Conservation (phyloP, 495 filamentous ascomycete genomes). For the Aspergillus panamensis region DNA sequence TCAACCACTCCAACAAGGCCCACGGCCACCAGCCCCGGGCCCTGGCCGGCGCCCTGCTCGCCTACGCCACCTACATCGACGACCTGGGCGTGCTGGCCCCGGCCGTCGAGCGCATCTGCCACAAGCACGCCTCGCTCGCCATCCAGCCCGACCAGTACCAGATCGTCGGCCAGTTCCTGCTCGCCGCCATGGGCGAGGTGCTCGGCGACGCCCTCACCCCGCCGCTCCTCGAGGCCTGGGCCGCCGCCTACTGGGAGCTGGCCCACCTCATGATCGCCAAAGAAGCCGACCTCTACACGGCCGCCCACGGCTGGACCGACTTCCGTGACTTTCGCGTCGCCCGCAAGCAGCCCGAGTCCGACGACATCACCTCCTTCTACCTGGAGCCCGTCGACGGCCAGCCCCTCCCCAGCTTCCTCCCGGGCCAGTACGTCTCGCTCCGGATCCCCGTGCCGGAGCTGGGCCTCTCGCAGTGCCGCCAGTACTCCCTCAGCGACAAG, state of each 20-base stretch:
- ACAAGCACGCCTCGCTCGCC: slow-evolving; percentile 71
- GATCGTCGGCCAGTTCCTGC: slow-evolving; percentile 63
- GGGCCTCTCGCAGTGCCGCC: slow-evolving; percentile 58
- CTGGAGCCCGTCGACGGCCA: slow-evolving; percentile 61
- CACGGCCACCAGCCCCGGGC: slow-evolving; percentile 63
- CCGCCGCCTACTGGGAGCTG: slow-evolving; percentile 64
- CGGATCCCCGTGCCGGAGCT: slow-evolving; percentile 55
- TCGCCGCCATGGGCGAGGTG: slow-evolving; percentile 64
- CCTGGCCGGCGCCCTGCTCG: slow-evolving; percentile 62
- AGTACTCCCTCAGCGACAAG: slow-evolving; percentile 68
- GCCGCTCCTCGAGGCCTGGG: slow-evolving; percentile 67
- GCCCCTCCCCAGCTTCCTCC: slow-evolving; percentile 56
- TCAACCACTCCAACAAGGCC: slow-evolving; percentile 63
- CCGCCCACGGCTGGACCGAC: slow-evolving; percentile 54
- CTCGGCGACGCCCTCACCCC: slow-evolving; percentile 64
- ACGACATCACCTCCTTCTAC: slow-evolving; percentile 69
- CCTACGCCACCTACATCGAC: slow-evolving; percentile 70
- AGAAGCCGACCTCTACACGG: slow-evolving; percentile 58
- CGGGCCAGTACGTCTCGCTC: slow-evolving; percentile 69
- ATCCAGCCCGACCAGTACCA: slow-evolving; percentile 65
- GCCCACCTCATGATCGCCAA: slow-evolving; percentile 66
- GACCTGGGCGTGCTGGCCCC: slow-evolving; percentile 57
- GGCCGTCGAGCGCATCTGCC: slow-evolving; percentile 68
- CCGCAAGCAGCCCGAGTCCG: slow-evolving; percentile 57
- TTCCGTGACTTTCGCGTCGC: slow-evolving; percentile 67